Evolutionary conservation across 2,329 filamentous ascomycete genomes (phyloP).

Genomic region (Pestalotiopsis sp.): DNA sequence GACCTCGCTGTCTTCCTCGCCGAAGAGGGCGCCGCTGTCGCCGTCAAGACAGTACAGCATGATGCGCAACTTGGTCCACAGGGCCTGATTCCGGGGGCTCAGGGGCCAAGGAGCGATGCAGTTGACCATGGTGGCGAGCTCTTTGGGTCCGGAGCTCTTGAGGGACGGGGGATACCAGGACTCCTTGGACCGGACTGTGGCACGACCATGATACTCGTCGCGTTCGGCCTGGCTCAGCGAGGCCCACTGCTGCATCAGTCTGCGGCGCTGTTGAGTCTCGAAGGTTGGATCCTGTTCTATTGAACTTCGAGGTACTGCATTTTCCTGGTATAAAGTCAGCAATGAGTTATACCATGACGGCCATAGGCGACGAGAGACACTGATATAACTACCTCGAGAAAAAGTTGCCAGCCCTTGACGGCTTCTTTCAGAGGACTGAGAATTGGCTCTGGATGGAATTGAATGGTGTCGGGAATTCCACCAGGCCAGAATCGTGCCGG

Average conservation of each 20-base stretch:
- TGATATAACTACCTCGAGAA: not conserved
- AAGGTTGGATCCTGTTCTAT: not conserved
- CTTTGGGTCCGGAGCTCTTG: not conserved
- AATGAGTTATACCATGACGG: not conserved
- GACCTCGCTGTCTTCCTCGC: not conserved
- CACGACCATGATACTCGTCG: not conserved
- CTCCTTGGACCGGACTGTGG: not conserved
- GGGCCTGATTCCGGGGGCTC: not conserved
- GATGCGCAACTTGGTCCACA: conserved; percentile 4
- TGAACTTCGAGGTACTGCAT: not conserved
- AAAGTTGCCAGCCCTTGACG: not conserved
- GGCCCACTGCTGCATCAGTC: not conserved
- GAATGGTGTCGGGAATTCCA: not conserved
- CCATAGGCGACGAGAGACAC: not conserved
- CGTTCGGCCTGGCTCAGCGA: not conserved
- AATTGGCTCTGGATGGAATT: not conserved
- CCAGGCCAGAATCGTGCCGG: not conserved
- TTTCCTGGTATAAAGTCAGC: not conserved
- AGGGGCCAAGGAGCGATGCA: not conserved
- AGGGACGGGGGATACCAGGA: not conserved
- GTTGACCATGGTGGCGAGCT: not conserved
- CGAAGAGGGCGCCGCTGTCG: not conserved
- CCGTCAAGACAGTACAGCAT: not conserved
- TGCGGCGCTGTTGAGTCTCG: not conserved
- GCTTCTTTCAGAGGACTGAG: not conserved